Percentiles rank a stretch among this genome's conserved stretches.
These are phyloP conservation scores for Tetradesmus obliquus DNA, from an alignment of 139 green algal species.

Conservation along the genomic window DNA sequence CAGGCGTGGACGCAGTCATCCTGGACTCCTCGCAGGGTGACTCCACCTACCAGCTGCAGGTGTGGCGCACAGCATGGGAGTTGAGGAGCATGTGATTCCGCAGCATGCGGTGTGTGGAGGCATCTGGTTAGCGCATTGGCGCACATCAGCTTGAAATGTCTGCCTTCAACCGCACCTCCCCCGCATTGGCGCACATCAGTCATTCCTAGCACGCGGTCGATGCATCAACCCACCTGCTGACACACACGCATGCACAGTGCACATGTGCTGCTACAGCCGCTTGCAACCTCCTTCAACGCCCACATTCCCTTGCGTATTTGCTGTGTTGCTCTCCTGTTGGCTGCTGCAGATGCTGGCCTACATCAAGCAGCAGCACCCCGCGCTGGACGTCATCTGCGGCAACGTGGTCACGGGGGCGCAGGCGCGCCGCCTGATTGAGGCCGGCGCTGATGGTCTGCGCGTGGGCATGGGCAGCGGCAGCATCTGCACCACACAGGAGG, in stretches of 20 bases:
- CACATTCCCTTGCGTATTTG: not conserved
- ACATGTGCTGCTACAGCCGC: not conserved
- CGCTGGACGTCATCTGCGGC: conserved; percentile 95
- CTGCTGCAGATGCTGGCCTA: conserved; percentile 87
- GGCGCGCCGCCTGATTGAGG: conserved; percentile 82
- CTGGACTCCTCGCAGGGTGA: conserved; percentile 93
- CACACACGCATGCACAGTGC: too few relatives aligned
- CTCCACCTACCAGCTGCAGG: conserved; percentile 83
- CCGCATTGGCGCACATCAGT: not conserved
- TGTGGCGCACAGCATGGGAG: not conserved
- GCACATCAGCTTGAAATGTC: too few relatives aligned
- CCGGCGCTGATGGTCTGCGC: conserved; percentile 91
- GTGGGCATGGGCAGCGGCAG: conserved; percentile 98
- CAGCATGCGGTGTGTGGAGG: too few relatives aligned
- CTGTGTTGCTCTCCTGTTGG: not conserved
- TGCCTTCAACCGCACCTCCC: too few relatives aligned
- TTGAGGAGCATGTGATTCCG: too few relatives aligned
- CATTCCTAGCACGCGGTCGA: not conserved
- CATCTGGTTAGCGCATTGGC: too few relatives aligned
- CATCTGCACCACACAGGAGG: conserved; percentile 99
- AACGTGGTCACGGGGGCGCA: conserved; percentile 93
- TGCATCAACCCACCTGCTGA: too few relatives aligned
- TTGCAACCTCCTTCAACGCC: not conserved
- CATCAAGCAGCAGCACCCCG: conserved; percentile 89
- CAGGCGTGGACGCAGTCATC: conserved; percentile 87